These are phyloP conservation scores for Bipolaris sorokiniana DNA, from an alignment of 2,329 filamentous ascomycete genomes.

Conservation along the genomic window DNA sequence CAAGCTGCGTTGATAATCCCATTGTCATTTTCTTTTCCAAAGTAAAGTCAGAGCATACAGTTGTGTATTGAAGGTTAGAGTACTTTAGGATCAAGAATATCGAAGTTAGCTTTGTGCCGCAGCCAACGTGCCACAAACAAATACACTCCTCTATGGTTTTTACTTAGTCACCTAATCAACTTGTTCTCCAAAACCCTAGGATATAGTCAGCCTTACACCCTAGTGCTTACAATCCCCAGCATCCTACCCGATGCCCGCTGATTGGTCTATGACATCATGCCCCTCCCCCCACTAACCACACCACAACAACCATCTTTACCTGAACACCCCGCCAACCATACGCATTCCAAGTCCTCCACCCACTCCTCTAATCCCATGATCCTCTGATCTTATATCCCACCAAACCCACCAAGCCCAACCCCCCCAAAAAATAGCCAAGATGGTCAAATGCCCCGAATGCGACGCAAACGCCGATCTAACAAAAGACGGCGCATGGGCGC, in stretches of 20 bases:
- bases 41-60: no score
- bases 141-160: no score
- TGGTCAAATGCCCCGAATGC: constrained; percentile 40
- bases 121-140: no score
- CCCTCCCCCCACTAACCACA: constrained; percentile 17
- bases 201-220: not conserved
- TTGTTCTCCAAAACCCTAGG: no score
- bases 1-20: no score
- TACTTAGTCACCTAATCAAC: no score
- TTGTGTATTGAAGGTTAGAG: no score
- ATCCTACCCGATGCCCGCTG: not conserved
- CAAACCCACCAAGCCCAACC: no score
- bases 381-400: no score
- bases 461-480: constrained; percentile 37
- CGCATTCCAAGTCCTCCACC: not conserved
- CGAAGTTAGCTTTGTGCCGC: no score
- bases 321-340: not conserved
- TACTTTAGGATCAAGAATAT: no score
- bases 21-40: no score
- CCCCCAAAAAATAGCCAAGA: constrained; percentile 6
- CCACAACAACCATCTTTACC: not conserved
- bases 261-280: constrained; percentile 22
- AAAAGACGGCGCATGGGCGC: constrained; percentile 38
- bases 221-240: not conserved
- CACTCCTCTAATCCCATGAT: not conserved